Base-by-base conservation (phyloP, 208 protist species). In the Trypanosoma rangeli region DNA sequence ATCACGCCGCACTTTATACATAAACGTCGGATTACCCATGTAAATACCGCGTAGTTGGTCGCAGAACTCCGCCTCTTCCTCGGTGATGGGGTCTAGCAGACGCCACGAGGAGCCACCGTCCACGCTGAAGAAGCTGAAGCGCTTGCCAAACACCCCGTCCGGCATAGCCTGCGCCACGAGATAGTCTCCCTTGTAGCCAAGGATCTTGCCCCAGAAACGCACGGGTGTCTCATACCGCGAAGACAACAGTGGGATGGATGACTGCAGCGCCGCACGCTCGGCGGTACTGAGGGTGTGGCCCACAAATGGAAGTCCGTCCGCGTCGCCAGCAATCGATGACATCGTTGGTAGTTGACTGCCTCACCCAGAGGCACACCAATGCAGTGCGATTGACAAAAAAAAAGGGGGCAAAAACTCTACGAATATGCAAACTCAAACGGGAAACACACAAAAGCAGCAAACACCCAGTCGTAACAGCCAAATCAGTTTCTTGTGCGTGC, bases 1-100 rank as follows among this genome's bases (percentile, higher is more conserved):
- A 57, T 92, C 88, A 33, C 91, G 74, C 5, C 88, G 85, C 57
- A 93, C 79, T 74, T 92, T 93, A 75, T 97, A 97, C 48, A 85
- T 76, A 77, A 92, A 95, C 29, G n/a, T 61, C 10, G 90, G 90
- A 56, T 86, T 67, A 22, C 93, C 93, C 52, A 91, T 79, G 70
- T 92, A 95, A 28, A 87, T 70, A 12, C 93, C 93, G 3, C 93
- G 87, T 48, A 97, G 78, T 35, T 84, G 37, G 67, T 94, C 87
- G 76, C 93, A 97, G 49, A 94, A 90, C 29, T 69, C 78, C 42
- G 65, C 82, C 79, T 95, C 89, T 56, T 89, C 84, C 42, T 83
- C 84, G 1, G 81, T 90, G 28, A 87, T 61, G 26, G 74, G 71
- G 55, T 82, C 70, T 22, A 97, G 52, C 63, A 80, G 37, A 35